These are phyloP conservation scores for Chaetomium cochliodes DNA, from an alignment of 495 filamentous ascomycete species.

Conservation along the genomic window DNA sequence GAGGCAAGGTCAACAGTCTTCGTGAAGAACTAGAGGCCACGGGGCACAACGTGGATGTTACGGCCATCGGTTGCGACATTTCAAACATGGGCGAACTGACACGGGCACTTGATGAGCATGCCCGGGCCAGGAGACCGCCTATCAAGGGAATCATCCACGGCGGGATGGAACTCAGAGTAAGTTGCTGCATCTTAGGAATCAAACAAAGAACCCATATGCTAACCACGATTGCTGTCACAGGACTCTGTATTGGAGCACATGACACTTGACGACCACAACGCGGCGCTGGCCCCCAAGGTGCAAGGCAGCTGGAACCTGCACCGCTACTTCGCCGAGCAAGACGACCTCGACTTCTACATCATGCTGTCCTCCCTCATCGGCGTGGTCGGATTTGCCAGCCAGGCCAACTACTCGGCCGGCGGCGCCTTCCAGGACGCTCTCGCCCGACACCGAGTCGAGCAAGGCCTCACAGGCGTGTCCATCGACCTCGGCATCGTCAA, in stretches of 20 bases:
- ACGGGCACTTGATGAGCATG: constrained; percentile 34
- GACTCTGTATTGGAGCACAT: constrained; percentile 51
- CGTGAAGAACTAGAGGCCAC: constrained; percentile 40
- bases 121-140: constrained; percentile 39
- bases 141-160: constrained; percentile 51
- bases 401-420: constrained; percentile 54
- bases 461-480: constrained; percentile 39
- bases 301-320: constrained; percentile 55
- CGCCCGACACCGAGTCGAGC: constrained; percentile 22
- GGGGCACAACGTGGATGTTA: constrained; percentile 35
- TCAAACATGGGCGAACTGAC: constrained; percentile 37
- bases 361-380: constrained; percentile 52
- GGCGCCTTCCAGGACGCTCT: constrained; percentile 40
- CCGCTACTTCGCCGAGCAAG: constrained; percentile 28
- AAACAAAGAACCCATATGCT: neutral
- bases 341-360: constrained; percentile 53
- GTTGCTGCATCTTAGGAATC: constrained; percentile 24
- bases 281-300: constrained; percentile 48
- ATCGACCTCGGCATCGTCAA: constrained; percentile 50
- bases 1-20: constrained; percentile 39
- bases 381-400: constrained; percentile 42
- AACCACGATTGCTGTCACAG: constrained; percentile 17
- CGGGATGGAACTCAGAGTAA: constrained; percentile 52
- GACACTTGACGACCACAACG: constrained; percentile 42
- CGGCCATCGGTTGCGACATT: constrained; percentile 45